Evolutionary conservation across 805 yeast genomes (phyloP).

Genomic region (Nematodospora valgi): DNA sequence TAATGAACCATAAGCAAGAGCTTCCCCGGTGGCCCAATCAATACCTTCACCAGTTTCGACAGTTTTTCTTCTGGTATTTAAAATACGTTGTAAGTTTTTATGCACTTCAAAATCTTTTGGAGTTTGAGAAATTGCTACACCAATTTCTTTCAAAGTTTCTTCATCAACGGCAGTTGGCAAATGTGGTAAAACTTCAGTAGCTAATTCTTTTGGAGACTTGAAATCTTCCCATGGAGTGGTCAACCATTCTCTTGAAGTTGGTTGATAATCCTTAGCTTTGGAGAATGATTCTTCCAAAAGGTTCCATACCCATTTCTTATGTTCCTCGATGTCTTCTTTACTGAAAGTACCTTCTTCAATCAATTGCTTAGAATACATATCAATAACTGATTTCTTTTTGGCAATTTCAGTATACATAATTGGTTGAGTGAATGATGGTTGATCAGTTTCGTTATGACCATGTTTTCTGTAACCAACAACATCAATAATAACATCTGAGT

Average conservation of each 20-base stretch:
- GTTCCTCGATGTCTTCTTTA: slow-evolving; percentile 86
- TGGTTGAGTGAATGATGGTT: slow-evolving; percentile 98
- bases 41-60: slow-evolving; percentile 88
- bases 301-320: slow-evolving; percentile 97
- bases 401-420: slow-evolving; percentile 92
- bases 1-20: slow-evolving; percentile 92
- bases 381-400: slow-evolving; percentile 83
- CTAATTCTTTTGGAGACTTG: slow-evolving; percentile 95
- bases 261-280: slow-evolving; percentile 85
- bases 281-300: slow-evolving; percentile 84
- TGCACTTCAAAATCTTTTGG: slow-evolving; percentile 89
- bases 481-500: slow-evolving; percentile 93
- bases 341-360: slow-evolving; percentile 86
- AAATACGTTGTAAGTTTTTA: slow-evolving; percentile 92
- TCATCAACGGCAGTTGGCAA: slow-evolving; percentile 89
- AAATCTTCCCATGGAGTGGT: slow-evolving; percentile 99
- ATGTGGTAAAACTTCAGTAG: slow-evolving; percentile 93
- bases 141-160: slow-evolving; percentile 69
- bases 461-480: slow-evolving; percentile 97
- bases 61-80: slow-evolving; percentile 81
- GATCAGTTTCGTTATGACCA: slow-evolving; percentile 99
- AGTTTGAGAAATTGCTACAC: slow-evolving; percentile 72
- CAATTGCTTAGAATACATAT: slow-evolving; percentile 77
- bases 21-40: slow-evolving; percentile 99
- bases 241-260: slow-evolving; percentile 95